These are phyloP conservation scores for Favolaschia claudopus DNA, from an alignment of 768 basidiomycete genomes.

Conservation along the genomic window DNA sequence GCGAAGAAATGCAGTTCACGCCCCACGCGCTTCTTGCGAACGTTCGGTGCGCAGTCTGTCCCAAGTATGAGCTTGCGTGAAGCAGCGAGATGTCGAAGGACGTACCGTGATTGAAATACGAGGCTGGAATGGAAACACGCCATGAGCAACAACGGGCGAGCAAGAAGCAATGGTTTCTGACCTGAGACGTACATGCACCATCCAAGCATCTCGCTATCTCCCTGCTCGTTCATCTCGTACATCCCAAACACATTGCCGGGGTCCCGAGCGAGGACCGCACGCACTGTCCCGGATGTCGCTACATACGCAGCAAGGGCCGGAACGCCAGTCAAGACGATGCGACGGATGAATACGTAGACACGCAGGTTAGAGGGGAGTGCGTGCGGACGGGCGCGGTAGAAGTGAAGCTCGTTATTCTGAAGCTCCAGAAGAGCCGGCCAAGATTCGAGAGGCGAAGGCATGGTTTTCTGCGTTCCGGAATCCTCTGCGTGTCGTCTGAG, in stretches of 20 bases:
- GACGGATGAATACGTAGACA: constrained; percentile 60
- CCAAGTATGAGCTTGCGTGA: neutral
- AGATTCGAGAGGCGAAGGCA: constrained; percentile 22
- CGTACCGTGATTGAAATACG: constrained; percentile 76
- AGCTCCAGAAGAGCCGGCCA: constrained; percentile 64
- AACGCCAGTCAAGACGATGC: constrained; percentile 37
- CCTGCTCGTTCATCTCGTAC: constrained; percentile 61
- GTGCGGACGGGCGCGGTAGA: constrained; percentile 54
- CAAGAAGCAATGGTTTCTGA: too few relatives aligned
- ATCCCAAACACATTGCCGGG: constrained; percentile 75
- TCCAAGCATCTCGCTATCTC: constrained; percentile 66
- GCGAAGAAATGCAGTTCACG: constrained; percentile 48
- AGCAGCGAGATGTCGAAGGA: neutral
- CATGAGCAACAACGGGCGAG: too few relatives aligned
- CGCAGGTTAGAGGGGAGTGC: constrained; percentile 60
- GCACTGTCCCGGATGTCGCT: constrained; percentile 50
- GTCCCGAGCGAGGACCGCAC: constrained; percentile 63
- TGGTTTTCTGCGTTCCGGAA: constrained; percentile 21
- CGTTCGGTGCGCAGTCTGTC: constrained; percentile 55
- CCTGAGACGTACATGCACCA: constrained; percentile 69
- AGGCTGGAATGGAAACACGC: too few relatives aligned
- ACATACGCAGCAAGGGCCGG: constrained; percentile 41
- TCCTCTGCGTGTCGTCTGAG: constrained; percentile 52
- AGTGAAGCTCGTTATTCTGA: constrained; percentile 63
- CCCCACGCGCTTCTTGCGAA: constrained; percentile 47